These are phyloP conservation scores for Pichia californica DNA, from an alignment of 805 yeast genomes.

Conservation along the genomic window DNA sequence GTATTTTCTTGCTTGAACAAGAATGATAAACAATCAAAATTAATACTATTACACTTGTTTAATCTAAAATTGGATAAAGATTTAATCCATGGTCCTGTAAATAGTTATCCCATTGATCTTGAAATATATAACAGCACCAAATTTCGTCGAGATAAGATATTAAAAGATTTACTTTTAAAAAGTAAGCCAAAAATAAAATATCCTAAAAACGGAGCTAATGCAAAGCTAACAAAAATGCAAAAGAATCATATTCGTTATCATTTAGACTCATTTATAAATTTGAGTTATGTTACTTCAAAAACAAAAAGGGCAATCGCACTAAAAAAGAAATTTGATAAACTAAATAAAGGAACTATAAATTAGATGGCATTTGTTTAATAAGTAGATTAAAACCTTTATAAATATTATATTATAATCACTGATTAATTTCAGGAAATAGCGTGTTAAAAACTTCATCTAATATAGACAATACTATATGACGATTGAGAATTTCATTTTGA, in stretches of 20 bases:
- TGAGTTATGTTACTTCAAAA: not conserved
- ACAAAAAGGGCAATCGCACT: not conserved
- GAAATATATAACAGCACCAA: not conserved
- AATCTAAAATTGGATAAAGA: constrained; percentile 6
- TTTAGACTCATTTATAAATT: constrained; percentile 2
- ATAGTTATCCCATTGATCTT: constrained; percentile 3
- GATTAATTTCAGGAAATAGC: constrained; percentile 32
- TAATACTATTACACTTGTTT: constrained; percentile 2
- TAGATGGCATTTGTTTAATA: not conserved
- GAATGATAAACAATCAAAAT: constrained; percentile 1
- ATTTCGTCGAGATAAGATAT: not conserved
- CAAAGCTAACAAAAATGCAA: not conserved
- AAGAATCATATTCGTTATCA: constrained; percentile 1
- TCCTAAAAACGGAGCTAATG: not conserved
- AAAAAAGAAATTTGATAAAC: not conserved
- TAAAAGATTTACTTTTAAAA: constrained; percentile 1
- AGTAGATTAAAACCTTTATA: no score
- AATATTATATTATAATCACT: not conserved
- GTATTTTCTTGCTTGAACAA: constrained; percentile 2
- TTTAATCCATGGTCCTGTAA: constrained; percentile 3
- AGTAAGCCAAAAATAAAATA: not conserved
- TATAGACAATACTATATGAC: constrained; percentile 52
- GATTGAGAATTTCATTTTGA: constrained; percentile 67
- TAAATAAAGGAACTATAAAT: not conserved
- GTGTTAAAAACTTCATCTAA: constrained; percentile 52